These are phyloP conservation scores for Tubosaeta sp. DNA, from an alignment of 768 basidiomycete species.

Conservation along the genomic window DNA sequence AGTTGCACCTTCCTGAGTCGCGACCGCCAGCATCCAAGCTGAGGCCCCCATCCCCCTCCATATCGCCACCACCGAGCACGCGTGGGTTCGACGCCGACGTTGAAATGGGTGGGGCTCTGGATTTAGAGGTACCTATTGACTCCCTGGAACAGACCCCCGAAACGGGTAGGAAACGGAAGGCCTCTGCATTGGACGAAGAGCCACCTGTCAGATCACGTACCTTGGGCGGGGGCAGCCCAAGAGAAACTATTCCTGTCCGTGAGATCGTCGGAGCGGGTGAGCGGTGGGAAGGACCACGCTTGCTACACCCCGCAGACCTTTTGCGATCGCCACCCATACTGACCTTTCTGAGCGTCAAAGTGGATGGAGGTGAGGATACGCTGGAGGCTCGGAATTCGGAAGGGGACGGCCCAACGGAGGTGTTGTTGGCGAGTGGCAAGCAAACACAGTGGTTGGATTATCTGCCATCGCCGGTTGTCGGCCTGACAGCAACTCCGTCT, in stretches of 20 bases:
- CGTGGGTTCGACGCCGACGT: conserved; percentile 44
- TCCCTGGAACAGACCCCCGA: conserved; percentile 44
- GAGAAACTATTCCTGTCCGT: conserved; percentile 47
- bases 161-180: conserved; percentile 49
- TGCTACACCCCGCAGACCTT: conserved; percentile 18
- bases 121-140: conserved; percentile 53
- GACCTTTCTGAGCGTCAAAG: conserved; percentile 51
- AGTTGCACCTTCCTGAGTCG: conserved; percentile 9
- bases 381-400: conserved; percentile 80
- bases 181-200: conserved; percentile 40
- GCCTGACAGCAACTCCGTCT: conserved; percentile 53
- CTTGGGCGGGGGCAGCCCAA: conserved; percentile 61
- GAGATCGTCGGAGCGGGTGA: conserved; percentile 41
- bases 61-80: conserved; percentile 48
- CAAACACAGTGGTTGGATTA: conserved; percentile 90
- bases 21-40: conserved; percentile 25
- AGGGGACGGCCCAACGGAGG: conserved; percentile 58
- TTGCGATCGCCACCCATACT: conserved; percentile 53
- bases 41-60: conserved; percentile 22
- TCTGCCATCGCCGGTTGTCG: conserved; percentile 66
- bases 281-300: conserved; percentile 15
- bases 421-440: conserved; percentile 59
- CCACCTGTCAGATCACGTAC: conserved; percentile 44
- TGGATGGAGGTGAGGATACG: conserved; percentile 64
- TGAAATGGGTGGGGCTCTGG: conserved; percentile 43